These are phyloP conservation scores for Acmispon strigosus DNA, from an alignment of 306 rosid genomes.

Conservation along the genomic window DNA sequence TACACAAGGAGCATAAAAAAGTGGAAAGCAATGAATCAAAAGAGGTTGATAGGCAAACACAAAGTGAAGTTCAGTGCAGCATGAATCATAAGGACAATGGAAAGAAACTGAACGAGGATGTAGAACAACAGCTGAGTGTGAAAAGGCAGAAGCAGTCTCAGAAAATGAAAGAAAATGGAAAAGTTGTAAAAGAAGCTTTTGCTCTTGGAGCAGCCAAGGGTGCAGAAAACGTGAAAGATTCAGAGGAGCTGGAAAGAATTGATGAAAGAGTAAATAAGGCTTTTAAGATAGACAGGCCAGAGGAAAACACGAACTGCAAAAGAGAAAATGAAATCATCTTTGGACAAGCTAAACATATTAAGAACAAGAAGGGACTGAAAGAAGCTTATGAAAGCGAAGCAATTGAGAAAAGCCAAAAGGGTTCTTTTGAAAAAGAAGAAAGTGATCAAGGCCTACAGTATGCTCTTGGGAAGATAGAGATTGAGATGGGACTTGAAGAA, in stretches of 20 bases:
- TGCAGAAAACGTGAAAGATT: slow-evolving; percentile 24
- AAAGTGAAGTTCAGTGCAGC: slow-evolving; percentile 33
- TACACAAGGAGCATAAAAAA: slow-evolving; percentile 21
- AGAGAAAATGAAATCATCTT: slow-evolving; percentile 29
- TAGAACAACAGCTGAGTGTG: slow-evolving; percentile 14
- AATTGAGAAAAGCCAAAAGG: slow-evolving; percentile 28
- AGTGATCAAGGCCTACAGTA: slow-evolving; percentile 23
- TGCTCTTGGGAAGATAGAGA: slow-evolving; percentile 35
- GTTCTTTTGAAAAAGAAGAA: slow-evolving; percentile 21
- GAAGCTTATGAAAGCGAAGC: slow-evolving; percentile 37
- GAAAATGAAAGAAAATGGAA: slow-evolving; percentile 30
- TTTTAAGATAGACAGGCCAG: slow-evolving; percentile 7
- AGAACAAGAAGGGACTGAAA: slow-evolving; percentile 19
- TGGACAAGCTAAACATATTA: slow-evolving; percentile 26
- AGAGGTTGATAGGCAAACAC: slow-evolving; percentile 23
- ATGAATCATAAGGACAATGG: slow-evolving; percentile 29
- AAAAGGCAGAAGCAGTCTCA: slow-evolving; percentile 15
- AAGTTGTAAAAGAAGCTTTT: slow-evolving; percentile 18
- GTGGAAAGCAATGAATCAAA: slow-evolving; percentile 10
- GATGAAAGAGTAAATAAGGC: slow-evolving; percentile 20
- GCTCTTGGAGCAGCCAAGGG: slow-evolving; percentile 19
- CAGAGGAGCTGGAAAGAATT: slow-evolving; percentile 25
- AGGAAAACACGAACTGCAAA: slow-evolving; percentile 1
- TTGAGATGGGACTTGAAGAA: slow-evolving; percentile 27
- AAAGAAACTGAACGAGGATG: slow-evolving; percentile 22